phyloP scores from a whole-genome alignment of 1,284 basidiomycete species.

The Sphaerobolus stellatus region DNA sequence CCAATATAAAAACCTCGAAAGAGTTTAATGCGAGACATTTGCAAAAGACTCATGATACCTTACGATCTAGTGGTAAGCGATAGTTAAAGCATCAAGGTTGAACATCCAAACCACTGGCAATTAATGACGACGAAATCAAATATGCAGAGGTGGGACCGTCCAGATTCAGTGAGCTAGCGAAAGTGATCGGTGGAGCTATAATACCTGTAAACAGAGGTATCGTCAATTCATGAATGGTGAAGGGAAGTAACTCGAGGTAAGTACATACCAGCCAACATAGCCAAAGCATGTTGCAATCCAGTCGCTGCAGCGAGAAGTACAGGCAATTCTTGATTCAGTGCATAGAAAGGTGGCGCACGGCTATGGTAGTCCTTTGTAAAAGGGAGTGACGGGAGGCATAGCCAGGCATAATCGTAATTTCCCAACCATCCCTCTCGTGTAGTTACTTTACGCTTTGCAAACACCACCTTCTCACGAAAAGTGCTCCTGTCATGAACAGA shows the following conservation, averaged over 20 bases:
- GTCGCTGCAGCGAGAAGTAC: slow-evolving; percentile 65
- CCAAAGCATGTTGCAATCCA: slow-evolving; percentile 76
- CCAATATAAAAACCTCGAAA: slow-evolving; percentile 66
- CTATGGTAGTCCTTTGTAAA: slow-evolving; percentile 45
- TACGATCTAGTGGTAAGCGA: slow-evolving; percentile 6
- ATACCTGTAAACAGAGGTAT: slow-evolving; percentile 75
- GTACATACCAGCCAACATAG: too few relatives aligned
- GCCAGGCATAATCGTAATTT: slow-evolving; percentile 74
- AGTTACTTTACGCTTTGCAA: too few relatives aligned
- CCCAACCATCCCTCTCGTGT: slow-evolving; percentile 75
- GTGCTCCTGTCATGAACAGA: too few relatives aligned
- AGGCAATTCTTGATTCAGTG: slow-evolving; percentile 67
- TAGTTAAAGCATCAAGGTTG: slow-evolving; percentile 21
- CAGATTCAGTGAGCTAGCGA: slow-evolving; percentile 61
- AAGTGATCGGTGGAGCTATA: slow-evolving; percentile 77
- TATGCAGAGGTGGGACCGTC: slow-evolving; percentile 63
- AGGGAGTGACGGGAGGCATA: slow-evolving; percentile 65
- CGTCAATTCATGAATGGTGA: too few relatives aligned
- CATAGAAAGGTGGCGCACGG: slow-evolving; percentile 67
- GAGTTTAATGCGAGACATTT: slow-evolving; percentile 68
- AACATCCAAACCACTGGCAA: slow-evolving; percentile 60
- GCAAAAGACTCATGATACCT: slow-evolving; percentile 73
- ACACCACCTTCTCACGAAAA: too few relatives aligned
- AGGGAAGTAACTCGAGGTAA: too few relatives aligned
- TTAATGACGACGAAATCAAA: slow-evolving; percentile 80